These are phyloP conservation scores for Melastoma malabathricum DNA, from an alignment of 345 rosid genomes.

Conservation along the genomic window DNA sequence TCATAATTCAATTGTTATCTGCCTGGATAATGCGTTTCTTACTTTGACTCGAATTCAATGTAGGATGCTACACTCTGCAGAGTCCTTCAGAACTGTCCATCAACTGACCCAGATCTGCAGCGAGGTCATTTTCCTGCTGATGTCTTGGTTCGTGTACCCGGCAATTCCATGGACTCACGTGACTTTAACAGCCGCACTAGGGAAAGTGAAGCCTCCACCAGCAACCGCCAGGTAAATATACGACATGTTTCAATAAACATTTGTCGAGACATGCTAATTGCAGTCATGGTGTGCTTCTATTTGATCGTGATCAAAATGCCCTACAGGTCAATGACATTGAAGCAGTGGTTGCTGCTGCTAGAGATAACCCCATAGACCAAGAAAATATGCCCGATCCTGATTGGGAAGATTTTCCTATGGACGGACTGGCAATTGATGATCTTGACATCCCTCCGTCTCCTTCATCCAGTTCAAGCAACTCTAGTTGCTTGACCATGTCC, in stretches of 20 bases:
- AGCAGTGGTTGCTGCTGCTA: constrained; percentile 7
- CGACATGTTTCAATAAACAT: too few relatives aligned
- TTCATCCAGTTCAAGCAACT: constrained; percentile 40
- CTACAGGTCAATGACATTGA: constrained; percentile 12
- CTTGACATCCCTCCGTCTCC: constrained; percentile 15
- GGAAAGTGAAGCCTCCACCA: constrained; percentile 7
- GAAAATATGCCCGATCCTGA: constrained; percentile 9
- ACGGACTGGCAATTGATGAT: constrained; percentile 36
- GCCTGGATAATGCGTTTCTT: too few relatives aligned
- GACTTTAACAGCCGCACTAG: not conserved
- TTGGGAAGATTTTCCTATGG: constrained; percentile 7
- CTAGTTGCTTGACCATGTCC: constrained; percentile 36
- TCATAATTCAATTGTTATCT: too few relatives aligned
- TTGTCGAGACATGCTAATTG: too few relatives aligned
- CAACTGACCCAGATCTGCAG: not conserved
- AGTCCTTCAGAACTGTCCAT: not conserved
- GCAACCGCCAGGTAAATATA: constrained; percentile 8
- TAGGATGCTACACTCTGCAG: constrained; percentile 6
- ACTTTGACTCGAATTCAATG: not conserved
- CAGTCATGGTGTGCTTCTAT: too few relatives aligned
- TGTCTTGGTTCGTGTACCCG: not conserved
- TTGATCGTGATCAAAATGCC: constrained; percentile 12
- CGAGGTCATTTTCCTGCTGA: not conserved
- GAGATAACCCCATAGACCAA: constrained; percentile 11
- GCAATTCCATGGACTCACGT: not conserved